A percentile compares a stretch with the other conserved stretches of the same genome.
Conservation (phyloP, 352 stramenopile species). For the Phytopythium boreale region DNA sequence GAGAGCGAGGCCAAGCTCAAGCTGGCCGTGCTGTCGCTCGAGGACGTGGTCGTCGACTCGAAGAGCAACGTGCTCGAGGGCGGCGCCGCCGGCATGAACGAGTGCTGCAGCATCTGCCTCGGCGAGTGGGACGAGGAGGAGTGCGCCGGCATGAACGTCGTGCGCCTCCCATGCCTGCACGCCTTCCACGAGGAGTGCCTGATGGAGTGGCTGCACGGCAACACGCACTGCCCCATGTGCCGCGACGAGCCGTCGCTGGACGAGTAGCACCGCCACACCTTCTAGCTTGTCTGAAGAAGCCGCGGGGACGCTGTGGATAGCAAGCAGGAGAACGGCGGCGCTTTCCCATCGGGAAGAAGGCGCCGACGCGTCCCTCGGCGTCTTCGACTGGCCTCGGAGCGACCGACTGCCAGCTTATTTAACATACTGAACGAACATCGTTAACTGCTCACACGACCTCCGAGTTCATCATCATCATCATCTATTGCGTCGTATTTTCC, state of each 20-base stretch:
- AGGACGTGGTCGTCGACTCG: slow-evolving; percentile 80
- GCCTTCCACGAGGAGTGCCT: slow-evolving; percentile 86
- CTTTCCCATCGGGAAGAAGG: slow-evolving; percentile 2
- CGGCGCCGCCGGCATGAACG: slow-evolving; percentile 40
- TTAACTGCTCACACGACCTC: not conserved
- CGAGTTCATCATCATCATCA: not conserved
- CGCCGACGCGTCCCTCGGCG: not conserved
- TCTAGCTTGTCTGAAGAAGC: not conserved
- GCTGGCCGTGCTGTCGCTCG: slow-evolving; percentile 73
- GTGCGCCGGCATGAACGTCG: slow-evolving; percentile 76
- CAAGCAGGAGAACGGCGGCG: not conserved
- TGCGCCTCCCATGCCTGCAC: slow-evolving; percentile 81
- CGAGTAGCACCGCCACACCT: slow-evolving; percentile 5
- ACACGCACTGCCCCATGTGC: slow-evolving; percentile 83
- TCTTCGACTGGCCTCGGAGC: not conserved
- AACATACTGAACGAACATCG: slow-evolving; percentile 1
- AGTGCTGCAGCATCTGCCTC: slow-evolving; percentile 86
- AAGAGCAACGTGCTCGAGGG: slow-evolving; percentile 57
- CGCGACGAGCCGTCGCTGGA: slow-evolving; percentile 60
- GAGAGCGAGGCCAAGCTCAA: slow-evolving; percentile 84
- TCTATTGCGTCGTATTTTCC: not conserved
- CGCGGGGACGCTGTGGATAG: too few relatives aligned
- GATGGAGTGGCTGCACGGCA: slow-evolving; percentile 83
- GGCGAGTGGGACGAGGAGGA: slow-evolving; percentile 81
- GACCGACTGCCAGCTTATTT: not conserved